These are phyloP conservation scores for Fusarium buharicum DNA, from an alignment of 2,329 filamentous ascomycete species.

Conservation along the genomic window DNA sequence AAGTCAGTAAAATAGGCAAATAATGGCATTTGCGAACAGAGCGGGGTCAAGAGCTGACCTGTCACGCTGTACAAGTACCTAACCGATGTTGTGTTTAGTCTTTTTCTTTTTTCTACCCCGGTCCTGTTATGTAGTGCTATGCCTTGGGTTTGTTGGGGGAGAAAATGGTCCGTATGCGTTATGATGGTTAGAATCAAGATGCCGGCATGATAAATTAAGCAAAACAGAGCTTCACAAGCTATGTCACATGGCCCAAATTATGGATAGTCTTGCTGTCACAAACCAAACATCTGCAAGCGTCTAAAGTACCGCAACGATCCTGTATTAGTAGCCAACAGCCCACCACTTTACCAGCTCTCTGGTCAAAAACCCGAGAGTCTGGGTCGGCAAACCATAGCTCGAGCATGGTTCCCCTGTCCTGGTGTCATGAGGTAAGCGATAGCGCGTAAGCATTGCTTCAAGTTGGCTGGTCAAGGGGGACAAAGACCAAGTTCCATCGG, in stretches of 20 bases:
- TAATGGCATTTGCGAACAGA: conserved; percentile 25
- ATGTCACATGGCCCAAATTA: conserved; percentile 1
- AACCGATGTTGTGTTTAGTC: conserved; percentile 13
- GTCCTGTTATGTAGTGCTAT: conserved; percentile 9
- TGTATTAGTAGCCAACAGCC: conserved; percentile 28
- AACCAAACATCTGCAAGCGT: not conserved
- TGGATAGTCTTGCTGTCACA: not conserved
- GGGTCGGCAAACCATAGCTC: conserved; percentile 50
- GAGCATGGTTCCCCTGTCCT: conserved; percentile 48
- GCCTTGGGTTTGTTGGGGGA: conserved; percentile 13
- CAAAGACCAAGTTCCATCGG: not conserved
- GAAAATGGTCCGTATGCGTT: conserved; percentile 18
- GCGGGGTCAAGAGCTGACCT: conserved; percentile 37
- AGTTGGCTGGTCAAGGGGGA: not conserved
- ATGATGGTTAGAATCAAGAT: conserved; percentile 27
- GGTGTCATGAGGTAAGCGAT: conserved; percentile 26
- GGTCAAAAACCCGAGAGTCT: conserved; percentile 50
- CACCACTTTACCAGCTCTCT: conserved; percentile 46
- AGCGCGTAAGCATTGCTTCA: conserved; percentile 9
- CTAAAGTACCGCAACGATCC: not conserved
- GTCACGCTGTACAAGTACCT: conserved; percentile 36
- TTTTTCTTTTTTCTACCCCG: conserved; percentile 6
- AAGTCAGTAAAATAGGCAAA: conserved; percentile 24
- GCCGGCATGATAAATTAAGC: conserved; percentile 17
- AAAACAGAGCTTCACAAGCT: conserved; percentile 2